A percentile compares a stretch with the other conserved stretches of the same genome.
Evolutionary conservation across 441 rosid genomes (phyloP).

Genomic region (Brassica balearica): DNA sequence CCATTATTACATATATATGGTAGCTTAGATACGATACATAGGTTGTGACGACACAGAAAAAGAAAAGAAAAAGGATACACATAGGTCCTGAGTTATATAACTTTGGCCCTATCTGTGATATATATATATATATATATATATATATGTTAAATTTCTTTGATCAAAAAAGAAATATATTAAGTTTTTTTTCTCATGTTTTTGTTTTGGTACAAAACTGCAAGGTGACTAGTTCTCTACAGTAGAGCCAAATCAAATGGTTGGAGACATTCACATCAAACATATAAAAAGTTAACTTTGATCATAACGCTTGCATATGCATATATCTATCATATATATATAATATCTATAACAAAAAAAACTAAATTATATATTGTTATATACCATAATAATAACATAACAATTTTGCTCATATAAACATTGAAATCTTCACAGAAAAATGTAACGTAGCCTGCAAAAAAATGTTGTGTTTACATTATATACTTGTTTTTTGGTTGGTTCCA

Average conservation of each 20-base stretch:
- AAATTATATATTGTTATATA: not conserved
- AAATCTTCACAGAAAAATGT: not conserved
- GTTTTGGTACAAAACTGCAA: constrained; percentile 31
- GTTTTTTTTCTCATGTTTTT: constrained; percentile 13
- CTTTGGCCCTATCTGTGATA: constrained; percentile 25
- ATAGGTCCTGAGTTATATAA: constrained; percentile 31
- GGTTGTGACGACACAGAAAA: constrained; percentile 39
- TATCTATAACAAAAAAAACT: not conserved
- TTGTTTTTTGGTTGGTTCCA: not conserved
- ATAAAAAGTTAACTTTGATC: constrained; percentile 26
- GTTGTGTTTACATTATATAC: constrained; percentile 14
- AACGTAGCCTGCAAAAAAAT: not conserved
- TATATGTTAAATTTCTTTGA: too few relatives aligned
- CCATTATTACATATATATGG: constrained; percentile 38
- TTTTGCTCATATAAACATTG: not conserved
- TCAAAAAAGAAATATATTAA: too few relatives aligned
- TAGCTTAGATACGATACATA: constrained; percentile 30
- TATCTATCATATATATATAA: not conserved
- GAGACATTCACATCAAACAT: constrained; percentile 44
- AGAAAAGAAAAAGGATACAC: not conserved
- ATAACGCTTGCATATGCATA: constrained; percentile 38
- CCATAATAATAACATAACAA: not conserved
- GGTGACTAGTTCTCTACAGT: constrained; percentile 37
- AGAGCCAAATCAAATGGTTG: constrained; percentile 35
- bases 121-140: constrained; percentile 24